Evolutionary conservation across 1,284 basidiomycete species (phyloP), one percentile per base, ranked within the genome.

Genomic region (Cutaneotrichosporon sp.): DNA sequence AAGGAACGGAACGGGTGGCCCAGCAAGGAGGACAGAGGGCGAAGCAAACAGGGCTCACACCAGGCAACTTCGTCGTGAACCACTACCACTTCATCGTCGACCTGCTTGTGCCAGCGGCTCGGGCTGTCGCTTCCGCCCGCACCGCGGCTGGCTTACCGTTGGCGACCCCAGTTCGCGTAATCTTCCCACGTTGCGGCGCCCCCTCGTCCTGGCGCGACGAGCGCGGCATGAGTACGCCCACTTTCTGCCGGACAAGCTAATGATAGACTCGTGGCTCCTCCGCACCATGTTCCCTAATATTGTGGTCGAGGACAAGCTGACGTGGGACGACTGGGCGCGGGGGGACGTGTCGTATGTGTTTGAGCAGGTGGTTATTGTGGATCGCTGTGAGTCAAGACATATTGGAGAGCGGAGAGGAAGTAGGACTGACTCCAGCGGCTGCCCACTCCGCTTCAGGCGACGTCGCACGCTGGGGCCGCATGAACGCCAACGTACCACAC

Each of bases 351-450:
- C 70, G 0, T 63, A 74, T n/a, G 56, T 79, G 5, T 69, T 79
- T 16, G 79, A 80, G 50, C 69, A 69, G 36, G 72, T 73, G 8
- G 75, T 80, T 18, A 74, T 80, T 38, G 71, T 80, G 9, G 79
- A 80, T 64, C 71, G 79, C 36, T 71, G 78, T 76, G 50, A 62
- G 75, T 72, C 16, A 26, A 8, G 42, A 7, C 14, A 5, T 4
- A 13, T 18, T 13, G 16, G 40, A 13, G 5, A 6, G 40, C 2
- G 5, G 7, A 16, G 13, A 7, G 32, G n/a, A 10, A 5, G 14
- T 46, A 18, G 31, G 13, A 31, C 60, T 60, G 52, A 58, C 60
- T 16, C 4, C n/a, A 79, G 75, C 69, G 68, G 66, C 75, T 4
- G 74, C 79, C 5, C 79, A 80, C 65, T 65, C 71, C 4, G 62